phyloP scores from a whole-genome alignment of 202 grass and related monocot genomes.

The Digitaria exilis region DNA sequence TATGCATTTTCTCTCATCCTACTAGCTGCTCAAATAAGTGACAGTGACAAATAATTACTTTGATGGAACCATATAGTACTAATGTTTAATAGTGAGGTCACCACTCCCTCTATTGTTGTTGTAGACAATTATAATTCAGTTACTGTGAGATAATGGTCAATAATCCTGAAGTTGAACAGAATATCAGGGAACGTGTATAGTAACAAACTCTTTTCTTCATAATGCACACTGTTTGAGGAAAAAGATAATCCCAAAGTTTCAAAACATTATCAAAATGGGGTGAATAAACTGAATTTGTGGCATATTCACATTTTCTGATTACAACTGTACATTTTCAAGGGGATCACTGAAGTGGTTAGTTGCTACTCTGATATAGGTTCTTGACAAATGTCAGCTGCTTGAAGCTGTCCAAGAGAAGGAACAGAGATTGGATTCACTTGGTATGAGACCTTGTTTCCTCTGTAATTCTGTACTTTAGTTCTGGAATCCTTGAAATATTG shows the following conservation, averaged over 20 bases:
- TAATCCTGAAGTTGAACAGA: too few species aligned
- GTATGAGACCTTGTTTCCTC: conserved; percentile 34
- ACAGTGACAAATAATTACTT: too few species aligned
- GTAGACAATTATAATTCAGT: too few species aligned
- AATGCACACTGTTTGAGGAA: too few species aligned
- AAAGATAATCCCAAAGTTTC: not conserved
- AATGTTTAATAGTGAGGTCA: too few species aligned
- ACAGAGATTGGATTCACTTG: conserved; percentile 72
- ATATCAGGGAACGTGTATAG: too few species aligned
- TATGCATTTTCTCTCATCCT: not conserved
- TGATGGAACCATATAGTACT: too few species aligned
- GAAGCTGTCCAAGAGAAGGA: conserved; percentile 73
- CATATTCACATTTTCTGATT: not conserved
- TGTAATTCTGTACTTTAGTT: not conserved
- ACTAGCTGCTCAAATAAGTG: not conserved
- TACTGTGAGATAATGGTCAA: too few species aligned
- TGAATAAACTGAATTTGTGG: not conserved
- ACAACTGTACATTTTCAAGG: not conserved
- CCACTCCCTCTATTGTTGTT: too few species aligned
- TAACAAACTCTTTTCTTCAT: too few species aligned
- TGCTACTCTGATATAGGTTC: conserved; percentile 47
- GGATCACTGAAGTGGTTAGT: conserved; percentile 1
- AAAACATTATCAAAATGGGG: too few species aligned
- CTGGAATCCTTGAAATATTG: not conserved
- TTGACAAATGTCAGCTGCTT: conserved; percentile 84